Percentiles rank a stretch among this genome's conserved stretches.
Evolutionary conservation across 2,329 filamentous ascomycete genomes (phyloP).

Genomic region (Talaromyces sp.): DNA sequence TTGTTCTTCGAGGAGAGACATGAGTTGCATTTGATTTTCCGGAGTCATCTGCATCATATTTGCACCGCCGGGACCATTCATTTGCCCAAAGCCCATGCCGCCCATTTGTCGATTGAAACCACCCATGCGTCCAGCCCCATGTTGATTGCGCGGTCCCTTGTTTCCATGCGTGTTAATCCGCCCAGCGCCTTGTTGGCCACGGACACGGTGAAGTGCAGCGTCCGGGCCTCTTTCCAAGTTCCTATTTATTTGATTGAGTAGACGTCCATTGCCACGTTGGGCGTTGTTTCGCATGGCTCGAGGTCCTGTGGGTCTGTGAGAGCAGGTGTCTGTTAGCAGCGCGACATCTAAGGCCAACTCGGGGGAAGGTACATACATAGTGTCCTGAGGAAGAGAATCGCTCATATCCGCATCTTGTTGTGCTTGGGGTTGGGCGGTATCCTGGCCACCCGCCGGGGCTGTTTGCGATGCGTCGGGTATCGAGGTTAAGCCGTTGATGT

Average conservation of each 20-base stretch:
- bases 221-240: slow-evolving; percentile 74
- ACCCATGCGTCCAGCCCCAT: slow-evolving; percentile 38
- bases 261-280: slow-evolving; percentile 63
- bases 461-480: slow-evolving; percentile 18
- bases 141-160: slow-evolving; percentile 60
- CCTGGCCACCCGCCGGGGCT: slow-evolving; percentile 29
- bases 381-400: slow-evolving; percentile 40
- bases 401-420: slow-evolving; percentile 70
- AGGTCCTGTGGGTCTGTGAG: slow-evolving; percentile 76
- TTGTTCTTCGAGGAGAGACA: slow-evolving; percentile 77
- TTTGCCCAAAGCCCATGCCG: slow-evolving; percentile 35
- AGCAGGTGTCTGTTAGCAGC: slow-evolving; percentile 31
- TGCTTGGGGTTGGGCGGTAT: slow-evolving; percentile 25
- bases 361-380: slow-evolving; percentile 26
- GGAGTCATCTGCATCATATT: slow-evolving; percentile 53
- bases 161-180: slow-evolving; percentile 75
- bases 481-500: slow-evolving; percentile 49
- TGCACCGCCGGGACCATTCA: slow-evolving; percentile 31
- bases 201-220: slow-evolving; percentile 72
- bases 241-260: slow-evolving; percentile 79
- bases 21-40: slow-evolving; percentile 67
- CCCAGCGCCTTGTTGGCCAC: slow-evolving; percentile 64
- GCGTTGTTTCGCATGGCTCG: slow-evolving; percentile 84
- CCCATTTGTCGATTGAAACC: slow-evolving; percentile 42
- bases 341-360: not conserved